Conservation (phyloP, 2,329 filamentous ascomycete species). For the Botrytis fragariae region DNA sequence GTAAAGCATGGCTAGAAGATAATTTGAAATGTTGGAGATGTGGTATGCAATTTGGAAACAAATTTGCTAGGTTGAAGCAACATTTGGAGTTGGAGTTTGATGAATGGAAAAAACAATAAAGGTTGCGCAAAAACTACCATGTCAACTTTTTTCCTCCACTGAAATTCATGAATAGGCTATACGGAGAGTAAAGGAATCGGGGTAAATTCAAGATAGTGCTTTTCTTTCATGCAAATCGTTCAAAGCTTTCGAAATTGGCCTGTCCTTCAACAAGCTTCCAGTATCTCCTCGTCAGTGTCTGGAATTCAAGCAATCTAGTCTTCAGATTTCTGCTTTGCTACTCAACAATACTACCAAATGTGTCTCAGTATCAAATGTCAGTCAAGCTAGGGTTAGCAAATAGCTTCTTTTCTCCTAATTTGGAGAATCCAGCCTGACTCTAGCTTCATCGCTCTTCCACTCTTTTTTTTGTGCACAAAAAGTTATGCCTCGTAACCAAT, state of each 20-base stretch:
- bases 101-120: conserved; percentile 65
- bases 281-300: background rate
- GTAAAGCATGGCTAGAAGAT: conserved; percentile 52
- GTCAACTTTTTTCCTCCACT: background rate
- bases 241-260: background rate
- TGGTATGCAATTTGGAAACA: conserved; percentile 67
- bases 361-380: background rate
- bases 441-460: background rate
- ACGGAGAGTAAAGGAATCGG: too few species aligned
- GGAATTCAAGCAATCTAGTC: background rate
- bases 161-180: background rate
- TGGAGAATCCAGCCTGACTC: background rate
- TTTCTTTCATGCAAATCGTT: background rate
- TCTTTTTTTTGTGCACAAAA: background rate
- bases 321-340: background rate
- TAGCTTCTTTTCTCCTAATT: background rate
- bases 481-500: background rate
- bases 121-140: background rate
- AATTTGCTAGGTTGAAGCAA: conserved; percentile 69
- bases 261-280: background rate
- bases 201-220: too few species aligned
- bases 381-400: background rate
- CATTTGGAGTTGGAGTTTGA: conserved; percentile 76
- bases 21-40: conserved; percentile 86
- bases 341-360: background rate